phyloP scores from a whole-genome alignment of 768 basidiomycete genomes.

The Rhodocollybia butyracea region DNA sequence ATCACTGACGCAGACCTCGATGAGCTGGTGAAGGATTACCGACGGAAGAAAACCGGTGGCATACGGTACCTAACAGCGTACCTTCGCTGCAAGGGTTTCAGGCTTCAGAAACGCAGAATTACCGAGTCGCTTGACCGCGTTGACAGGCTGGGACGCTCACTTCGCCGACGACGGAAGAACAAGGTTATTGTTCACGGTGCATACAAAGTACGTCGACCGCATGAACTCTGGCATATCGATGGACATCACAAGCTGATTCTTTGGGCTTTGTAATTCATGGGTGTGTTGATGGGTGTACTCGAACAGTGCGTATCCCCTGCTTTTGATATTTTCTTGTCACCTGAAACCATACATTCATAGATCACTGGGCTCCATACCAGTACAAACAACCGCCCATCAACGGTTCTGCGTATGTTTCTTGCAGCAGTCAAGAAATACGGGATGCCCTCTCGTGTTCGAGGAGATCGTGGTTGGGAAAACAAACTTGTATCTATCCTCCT shows the following conservation, averaged over 20 bases:
- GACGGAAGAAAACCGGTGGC: constrained; percentile 17
- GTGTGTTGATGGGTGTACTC: too few relatives aligned
- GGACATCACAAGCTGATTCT: too few relatives aligned
- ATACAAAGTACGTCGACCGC: constrained; percentile 17
- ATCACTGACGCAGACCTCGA: constrained; percentile 11
- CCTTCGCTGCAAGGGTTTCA: constrained; percentile 22
- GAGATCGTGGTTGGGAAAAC: constrained; percentile 27
- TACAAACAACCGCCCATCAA: constrained; percentile 16
- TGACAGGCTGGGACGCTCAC: constrained; percentile 17
- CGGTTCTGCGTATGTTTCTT: constrained; percentile 10
- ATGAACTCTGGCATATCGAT: constrained; percentile 22
- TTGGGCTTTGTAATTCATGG: too few relatives aligned
- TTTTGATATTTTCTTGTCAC: constrained; percentile 20
- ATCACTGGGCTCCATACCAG: constrained; percentile 12
- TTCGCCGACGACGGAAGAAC: constrained; percentile 8
- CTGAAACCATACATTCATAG: too few relatives aligned
- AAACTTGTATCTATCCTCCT: too few relatives aligned
- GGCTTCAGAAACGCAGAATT: constrained; percentile 11
- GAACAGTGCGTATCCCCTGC: constrained; percentile 25
- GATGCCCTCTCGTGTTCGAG: constrained; percentile 19
- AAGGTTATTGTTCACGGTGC: constrained; percentile 9
- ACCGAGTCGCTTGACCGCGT: constrained; percentile 15
- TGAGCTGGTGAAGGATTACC: constrained; percentile 11
- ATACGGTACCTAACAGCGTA: constrained; percentile 22
- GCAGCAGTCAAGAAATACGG: constrained; percentile 10